Percentiles rank a stretch among this genome's conserved stretches.
Conservation (phyloP, 371 early-diverging fungal genomes). For the Apophysomyces elegans region DNA sequence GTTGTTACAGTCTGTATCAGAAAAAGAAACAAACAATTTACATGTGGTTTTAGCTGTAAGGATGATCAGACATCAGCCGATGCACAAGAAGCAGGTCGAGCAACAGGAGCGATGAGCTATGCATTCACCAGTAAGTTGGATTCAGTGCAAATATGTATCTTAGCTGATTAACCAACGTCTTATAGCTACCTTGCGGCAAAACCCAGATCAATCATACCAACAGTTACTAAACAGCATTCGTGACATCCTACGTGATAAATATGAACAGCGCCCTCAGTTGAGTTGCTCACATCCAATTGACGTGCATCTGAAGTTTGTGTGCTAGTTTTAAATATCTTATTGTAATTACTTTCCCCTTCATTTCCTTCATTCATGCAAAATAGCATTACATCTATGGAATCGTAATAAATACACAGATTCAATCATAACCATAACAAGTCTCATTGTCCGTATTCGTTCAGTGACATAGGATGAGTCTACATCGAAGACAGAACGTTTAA, state of each 20-base stretch:
- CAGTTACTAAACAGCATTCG: constrained; percentile 78
- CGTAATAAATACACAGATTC: no score
- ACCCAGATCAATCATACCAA: constrained; percentile 74
- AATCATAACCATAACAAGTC: no score
- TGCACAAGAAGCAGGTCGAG: constrained; percentile 58
- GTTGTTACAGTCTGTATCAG: no score
- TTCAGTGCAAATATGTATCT: not conserved
- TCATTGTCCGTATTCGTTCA: no score
- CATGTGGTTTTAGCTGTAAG: constrained; percentile 59
- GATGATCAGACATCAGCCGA: constrained; percentile 93
- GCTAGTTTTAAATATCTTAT: constrained; percentile 16
- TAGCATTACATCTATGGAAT: no score
- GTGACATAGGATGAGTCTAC: no score
- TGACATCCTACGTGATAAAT: constrained; percentile 71
- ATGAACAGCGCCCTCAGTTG: constrained; percentile 84
- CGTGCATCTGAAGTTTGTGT: constrained; percentile 65
- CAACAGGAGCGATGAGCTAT: constrained; percentile 85
- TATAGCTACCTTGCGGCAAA: constrained; percentile 53
- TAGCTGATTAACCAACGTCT: no score
- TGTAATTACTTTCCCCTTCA: no score
- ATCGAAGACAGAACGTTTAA: no score
- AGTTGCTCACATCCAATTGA: constrained; percentile 80
- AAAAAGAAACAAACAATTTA: no score
- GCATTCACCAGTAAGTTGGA: constrained; percentile 64
- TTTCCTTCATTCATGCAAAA: no score